These are phyloP conservation scores for Magnolia changhungtana DNA, from an alignment of 164 flowering plant species.

Conservation along the genomic window DNA sequence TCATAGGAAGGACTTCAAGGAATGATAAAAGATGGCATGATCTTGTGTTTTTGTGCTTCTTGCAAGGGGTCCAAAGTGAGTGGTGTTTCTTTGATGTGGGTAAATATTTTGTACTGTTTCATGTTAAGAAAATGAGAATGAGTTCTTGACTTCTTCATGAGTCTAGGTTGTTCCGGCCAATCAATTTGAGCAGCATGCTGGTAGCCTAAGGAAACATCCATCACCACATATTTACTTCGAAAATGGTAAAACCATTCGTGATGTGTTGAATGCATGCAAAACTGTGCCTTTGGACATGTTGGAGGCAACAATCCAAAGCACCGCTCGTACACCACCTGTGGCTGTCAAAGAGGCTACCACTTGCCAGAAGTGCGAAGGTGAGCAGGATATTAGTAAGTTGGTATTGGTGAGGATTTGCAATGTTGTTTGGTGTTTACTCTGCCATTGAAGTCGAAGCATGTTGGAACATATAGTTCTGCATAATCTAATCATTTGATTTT, in stretches of 20 bases:
- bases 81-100: neutral
- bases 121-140: neutral
- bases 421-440: neutral
- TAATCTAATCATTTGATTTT: neutral
- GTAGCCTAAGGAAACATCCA: constrained; percentile 67
- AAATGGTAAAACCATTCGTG: constrained; percentile 65
- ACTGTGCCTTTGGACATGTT: constrained; percentile 35
- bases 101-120: neutral
- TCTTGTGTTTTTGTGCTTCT: constrained; percentile 55
- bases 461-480: neutral
- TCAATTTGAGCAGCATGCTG: constrained; percentile 75
- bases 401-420: neutral
- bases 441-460: neutral
- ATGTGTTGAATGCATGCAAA: constrained; percentile 58
- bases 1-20: constrained; percentile 50
- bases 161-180: constrained; percentile 57
- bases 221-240: constrained; percentile 64
- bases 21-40: constrained; percentile 48
- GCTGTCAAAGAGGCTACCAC: constrained; percentile 20
- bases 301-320: constrained; percentile 39
- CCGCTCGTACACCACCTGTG: constrained; percentile 28
- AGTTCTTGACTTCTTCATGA: neutral
- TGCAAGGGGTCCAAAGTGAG: constrained; percentile 69
- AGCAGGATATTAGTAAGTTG: neutral
- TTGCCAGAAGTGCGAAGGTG: constrained; percentile 57